Conservation (phyloP, 2,329 filamentous ascomycete species). For the Xylariaceae sp. region DNA sequence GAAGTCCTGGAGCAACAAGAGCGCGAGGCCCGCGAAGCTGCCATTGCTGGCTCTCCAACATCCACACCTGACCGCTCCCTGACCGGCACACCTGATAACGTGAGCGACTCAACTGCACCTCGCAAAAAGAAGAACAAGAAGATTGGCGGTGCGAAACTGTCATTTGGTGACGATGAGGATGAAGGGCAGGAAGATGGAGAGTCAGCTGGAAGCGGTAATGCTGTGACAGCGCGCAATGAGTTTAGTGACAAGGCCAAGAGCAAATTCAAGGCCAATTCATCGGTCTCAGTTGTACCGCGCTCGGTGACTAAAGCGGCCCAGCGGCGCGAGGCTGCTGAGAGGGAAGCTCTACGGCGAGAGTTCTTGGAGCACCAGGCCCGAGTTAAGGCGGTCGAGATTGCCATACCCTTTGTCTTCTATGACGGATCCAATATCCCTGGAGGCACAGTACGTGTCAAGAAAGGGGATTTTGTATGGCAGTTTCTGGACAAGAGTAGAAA, state of each 20-base stretch:
- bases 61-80: constrained; percentile 56
- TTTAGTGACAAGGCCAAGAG: constrained; percentile 38
- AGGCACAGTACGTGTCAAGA: constrained; percentile 84
- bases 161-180: constrained; percentile 72
- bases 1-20: constrained; percentile 93
- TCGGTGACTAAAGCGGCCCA: constrained; percentile 72
- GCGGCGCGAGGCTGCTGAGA: constrained; percentile 75
- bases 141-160: constrained; percentile 56
- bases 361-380: constrained; percentile 83
- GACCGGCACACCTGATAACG: constrained; percentile 54
- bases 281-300: constrained; percentile 71
- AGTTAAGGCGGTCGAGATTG: constrained; percentile 86
- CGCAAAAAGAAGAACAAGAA: constrained; percentile 56
- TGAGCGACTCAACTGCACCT: constrained; percentile 43
- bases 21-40: constrained; percentile 73
- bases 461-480: constrained; percentile 91
- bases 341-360: constrained; percentile 76
- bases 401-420: constrained; percentile 95
- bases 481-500: constrained; percentile 92
- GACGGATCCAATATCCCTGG: constrained; percentile 90
- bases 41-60: constrained; percentile 45
- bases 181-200: constrained; percentile 59
- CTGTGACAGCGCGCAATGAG: neutral
- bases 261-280: constrained; percentile 67
- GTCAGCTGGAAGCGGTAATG: constrained; percentile 25